Base-by-base conservation (phyloP, 192 early-diverging fungal genomes). In the Rhizophagus clarus region DNA sequence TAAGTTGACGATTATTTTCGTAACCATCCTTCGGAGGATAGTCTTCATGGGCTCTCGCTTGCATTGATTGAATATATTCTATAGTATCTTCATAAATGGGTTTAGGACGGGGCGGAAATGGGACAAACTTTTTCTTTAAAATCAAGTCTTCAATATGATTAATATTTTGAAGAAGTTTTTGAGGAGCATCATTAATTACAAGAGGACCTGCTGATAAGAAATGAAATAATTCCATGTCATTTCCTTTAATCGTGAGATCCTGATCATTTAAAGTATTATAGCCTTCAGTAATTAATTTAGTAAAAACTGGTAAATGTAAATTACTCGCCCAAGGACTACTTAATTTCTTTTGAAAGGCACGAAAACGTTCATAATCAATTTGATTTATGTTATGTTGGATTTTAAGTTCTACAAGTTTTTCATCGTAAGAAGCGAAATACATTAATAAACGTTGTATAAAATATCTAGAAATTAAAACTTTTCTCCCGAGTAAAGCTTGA, bases 151-250 rank as follows among this genome's bases (percentile, higher is more conserved):
- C 31, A 28, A 76, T 76, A 12, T 76, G 3, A 4, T 76, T 15
- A 32, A 31, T 24, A 37, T 76, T 76, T 76, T 76, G 14, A 11
- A 14, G 6, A 5, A 76, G 34, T 60, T 20, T 40, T 20, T 2
- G 22, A 61, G 31, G 24, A n/a, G 74, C 51, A 15, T 76, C 37
- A 62, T 62, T 61, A 42, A 62, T 76, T 12, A 61, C 60, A 37
- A 34, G 26, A 8, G 60, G 74, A 4, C 74, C 74, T 5, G 60
- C 74, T 9, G 56, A 76, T 15, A 76, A 40, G 34, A 62, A 61
- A 28, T 61, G 61, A 37, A 76, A 61, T n/a, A 76, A 31, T 32
- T 76, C 74, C 74, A 76, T 76, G 37, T 76, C 74, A 76, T 76
- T 76, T 60, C 74, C 74, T 29, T 56, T 28, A 11, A 10, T 56